Evolutionary conservation across 2,329 filamentous ascomycete species (phyloP).

Genomic region (Exophiala calicioides): DNA sequence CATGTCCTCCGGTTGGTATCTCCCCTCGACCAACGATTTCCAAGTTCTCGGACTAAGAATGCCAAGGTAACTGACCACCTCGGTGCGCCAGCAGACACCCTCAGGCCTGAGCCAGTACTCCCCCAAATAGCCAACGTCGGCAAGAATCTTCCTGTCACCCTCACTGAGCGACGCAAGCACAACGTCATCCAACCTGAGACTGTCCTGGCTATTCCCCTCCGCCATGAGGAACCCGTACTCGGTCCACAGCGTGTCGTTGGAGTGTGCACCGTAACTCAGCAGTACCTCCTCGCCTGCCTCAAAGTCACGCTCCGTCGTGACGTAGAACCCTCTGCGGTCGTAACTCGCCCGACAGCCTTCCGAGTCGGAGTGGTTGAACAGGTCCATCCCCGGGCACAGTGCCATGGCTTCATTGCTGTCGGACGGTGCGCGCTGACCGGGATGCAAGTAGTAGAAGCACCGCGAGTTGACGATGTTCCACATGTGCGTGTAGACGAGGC

Average conservation of each 20-base stretch:
- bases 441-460: slow-evolving; percentile 23
- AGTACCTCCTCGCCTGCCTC: slow-evolving; percentile 16
- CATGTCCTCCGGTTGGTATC: slow-evolving; percentile 12
- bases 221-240: slow-evolving; percentile 28
- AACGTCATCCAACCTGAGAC: slow-evolving; percentile 15
- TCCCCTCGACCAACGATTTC: slow-evolving; percentile 15
- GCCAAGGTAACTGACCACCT: slow-evolving; percentile 20
- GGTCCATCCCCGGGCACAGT: slow-evolving; percentile 27
- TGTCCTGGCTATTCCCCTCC: slow-evolving; percentile 16
- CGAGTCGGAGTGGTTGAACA: slow-evolving; percentile 26
- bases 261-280: slow-evolving; percentile 25
- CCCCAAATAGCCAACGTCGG: slow-evolving; percentile 17
- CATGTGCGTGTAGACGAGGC: slow-evolving; percentile 18
- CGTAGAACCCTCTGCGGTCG: slow-evolving; percentile 11
- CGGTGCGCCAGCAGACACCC: slow-evolving; percentile 24
- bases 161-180: slow-evolving; percentile 9
- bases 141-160: slow-evolving; percentile 8
- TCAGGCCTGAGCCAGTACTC: slow-evolving; percentile 20
- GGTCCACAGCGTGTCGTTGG: slow-evolving; percentile 23
- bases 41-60: slow-evolving; percentile 16
- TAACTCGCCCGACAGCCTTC: slow-evolving; percentile 7
- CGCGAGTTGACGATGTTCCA: slow-evolving; percentile 26
- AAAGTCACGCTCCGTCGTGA: slow-evolving; percentile 2
- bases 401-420: slow-evolving; percentile 28
- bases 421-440: slow-evolving; percentile 11